Evolutionary conservation across 2,329 filamentous ascomycete genomes (phyloP), one percentile per base, ranked within the genome.

Genomic region (Diaporthe velutina): DNA sequence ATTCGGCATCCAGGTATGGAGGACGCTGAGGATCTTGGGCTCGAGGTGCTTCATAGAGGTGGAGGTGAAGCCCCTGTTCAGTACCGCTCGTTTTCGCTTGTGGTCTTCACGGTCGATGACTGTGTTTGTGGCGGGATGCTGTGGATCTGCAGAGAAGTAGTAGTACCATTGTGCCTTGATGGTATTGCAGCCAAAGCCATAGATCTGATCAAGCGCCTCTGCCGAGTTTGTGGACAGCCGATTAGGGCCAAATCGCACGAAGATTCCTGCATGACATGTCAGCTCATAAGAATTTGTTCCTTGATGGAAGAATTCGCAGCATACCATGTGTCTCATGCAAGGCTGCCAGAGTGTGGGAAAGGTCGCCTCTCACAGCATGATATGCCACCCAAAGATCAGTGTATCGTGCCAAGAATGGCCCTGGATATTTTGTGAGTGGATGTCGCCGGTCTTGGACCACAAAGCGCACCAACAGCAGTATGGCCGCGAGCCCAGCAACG

Each of bases 191-290:
- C 54, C 54, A 22, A 58, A 38, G 40, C 67, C 67, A 42, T 70
- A 70, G 38, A 70, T 70, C 50, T 70, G 38, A 22, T 70, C 50
- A 28, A 70, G 67, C 25, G 50, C 67, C 50, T 58, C 52, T 54
- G 52, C 52, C 15, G 67, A 57, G 52, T 70, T 70, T 40, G 42
- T 55, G 52, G 67, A 70, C 33, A 70, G 38, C 38, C 67, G 52
- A 42, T 57, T 58, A 12, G 52, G 67, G 13, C 52, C 67, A 48
- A 70, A 70, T 45, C 67, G 67, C 54, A 70, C 67, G 52, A 70
- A 70, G 9, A 17, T 40, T n/a, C 67, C 67, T 70, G 52, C 22
- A 58, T 33, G 35, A 45, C 38, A 42, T 61, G 38, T 61, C 35
- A 42, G 15, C 57, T n/a, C n/a, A n/a, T n/a, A n/a, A n/a, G n/a